A percentile compares a stretch with the other conserved stretches of the same genome.
Evolutionary conservation across 345 rosid genomes (phyloP).

Genomic region (Psidium guajava): DNA sequence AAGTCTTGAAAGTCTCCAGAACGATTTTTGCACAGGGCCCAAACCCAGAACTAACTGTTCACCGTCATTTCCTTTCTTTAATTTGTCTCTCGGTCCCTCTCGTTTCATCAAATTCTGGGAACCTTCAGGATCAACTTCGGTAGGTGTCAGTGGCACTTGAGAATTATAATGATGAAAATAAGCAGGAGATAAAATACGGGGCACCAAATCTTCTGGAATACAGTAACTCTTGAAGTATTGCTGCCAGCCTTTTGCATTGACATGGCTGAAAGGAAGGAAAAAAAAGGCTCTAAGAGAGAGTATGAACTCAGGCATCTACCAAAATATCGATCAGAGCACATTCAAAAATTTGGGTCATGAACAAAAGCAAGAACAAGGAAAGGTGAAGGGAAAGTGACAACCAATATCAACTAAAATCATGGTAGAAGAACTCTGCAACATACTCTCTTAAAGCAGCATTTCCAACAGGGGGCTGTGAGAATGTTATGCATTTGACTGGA

Average conservation of each 20-base stretch:
- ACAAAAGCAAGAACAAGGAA: background rate
- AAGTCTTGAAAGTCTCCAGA: slow-evolving; percentile 90
- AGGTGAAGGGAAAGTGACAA: background rate
- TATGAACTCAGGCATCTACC: background rate
- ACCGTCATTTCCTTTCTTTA: slow-evolving; percentile 37
- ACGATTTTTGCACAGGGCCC: slow-evolving; percentile 88
- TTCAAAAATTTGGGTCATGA: background rate
- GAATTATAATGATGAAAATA: slow-evolving; percentile 90
- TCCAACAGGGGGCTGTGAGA: slow-evolving; percentile 95
- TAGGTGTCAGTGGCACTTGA: slow-evolving; percentile 34
- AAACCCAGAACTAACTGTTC: slow-evolving; percentile 86
- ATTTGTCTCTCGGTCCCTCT: slow-evolving; percentile 25
- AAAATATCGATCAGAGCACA: background rate
- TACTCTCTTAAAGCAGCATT: slow-evolving; percentile 97
- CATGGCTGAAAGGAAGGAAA: slow-evolving; percentile 43
- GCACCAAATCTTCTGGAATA: slow-evolving; percentile 95
- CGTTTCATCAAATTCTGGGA: slow-evolving; percentile 18
- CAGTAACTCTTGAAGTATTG: slow-evolving; percentile 89
- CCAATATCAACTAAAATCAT: background rate
- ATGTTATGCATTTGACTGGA: slow-evolving; percentile 86
- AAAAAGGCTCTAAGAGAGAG: background rate
- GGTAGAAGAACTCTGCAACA: slow-evolving; percentile 3
- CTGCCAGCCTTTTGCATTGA: slow-evolving; percentile 87
- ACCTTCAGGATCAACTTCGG: slow-evolving; percentile 25
- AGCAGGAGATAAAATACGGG: slow-evolving; percentile 89